Conservation (phyloP, 2,329 filamentous ascomycete species). For the Ophiocordyceps camponoti-floridani region DNA sequence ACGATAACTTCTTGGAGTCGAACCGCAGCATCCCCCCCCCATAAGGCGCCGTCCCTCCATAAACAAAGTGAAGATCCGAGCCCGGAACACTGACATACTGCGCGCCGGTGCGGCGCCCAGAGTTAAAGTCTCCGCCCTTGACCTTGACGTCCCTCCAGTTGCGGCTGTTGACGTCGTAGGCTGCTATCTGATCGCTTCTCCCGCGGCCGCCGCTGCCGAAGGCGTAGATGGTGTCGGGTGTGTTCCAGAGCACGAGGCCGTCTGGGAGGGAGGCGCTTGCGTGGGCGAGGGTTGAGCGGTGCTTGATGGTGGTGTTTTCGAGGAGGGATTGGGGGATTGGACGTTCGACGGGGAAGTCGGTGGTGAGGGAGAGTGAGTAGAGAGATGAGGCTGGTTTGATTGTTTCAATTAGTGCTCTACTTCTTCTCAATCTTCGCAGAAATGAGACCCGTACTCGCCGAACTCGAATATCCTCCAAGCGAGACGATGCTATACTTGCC, state of each 20-base stretch:
- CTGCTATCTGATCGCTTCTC: neutral
- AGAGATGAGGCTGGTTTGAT: neutral
- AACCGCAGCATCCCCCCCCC: neutral
- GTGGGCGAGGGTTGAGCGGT: neutral
- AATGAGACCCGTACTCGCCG: too few species aligned
- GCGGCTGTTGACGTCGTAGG: neutral
- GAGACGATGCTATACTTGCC: neutral
- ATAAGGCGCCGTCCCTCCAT: neutral
- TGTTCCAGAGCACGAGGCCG: neutral
- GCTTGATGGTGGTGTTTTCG: neutral
- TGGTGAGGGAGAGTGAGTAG: neutral
- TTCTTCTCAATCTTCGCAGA: neutral
- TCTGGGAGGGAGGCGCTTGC: neutral
- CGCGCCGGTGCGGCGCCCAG: neutral
- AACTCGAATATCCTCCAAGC: neutral
- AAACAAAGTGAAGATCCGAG: neutral
- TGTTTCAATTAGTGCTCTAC: neutral
- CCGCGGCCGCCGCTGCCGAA: neutral
- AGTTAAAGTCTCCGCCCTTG: neutral
- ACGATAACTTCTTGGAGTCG: neutral
- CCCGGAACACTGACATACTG: neutral
- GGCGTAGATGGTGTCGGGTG: neutral
- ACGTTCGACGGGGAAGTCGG: neutral
- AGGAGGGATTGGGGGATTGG: neutral
- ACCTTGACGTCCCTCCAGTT: neutral